These are phyloP conservation scores for Aspergillus egyptiacus DNA, from an alignment of 495 filamentous ascomycete genomes.

Conservation along the genomic window DNA sequence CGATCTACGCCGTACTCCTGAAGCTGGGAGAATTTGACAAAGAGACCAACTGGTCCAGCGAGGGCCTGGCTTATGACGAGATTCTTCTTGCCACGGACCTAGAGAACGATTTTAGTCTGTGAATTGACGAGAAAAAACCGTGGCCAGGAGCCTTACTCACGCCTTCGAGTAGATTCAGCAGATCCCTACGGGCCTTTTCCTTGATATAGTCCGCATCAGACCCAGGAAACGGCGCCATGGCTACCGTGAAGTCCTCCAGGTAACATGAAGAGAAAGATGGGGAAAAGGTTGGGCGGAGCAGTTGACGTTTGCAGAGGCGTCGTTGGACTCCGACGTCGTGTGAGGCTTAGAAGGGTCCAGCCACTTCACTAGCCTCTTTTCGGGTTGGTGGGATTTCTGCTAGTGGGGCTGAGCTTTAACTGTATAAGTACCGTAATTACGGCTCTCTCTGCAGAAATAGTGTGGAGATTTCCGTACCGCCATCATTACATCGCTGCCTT, in stretches of 20 bases:
- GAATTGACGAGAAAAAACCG: background rate
- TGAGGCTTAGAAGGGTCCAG: slow-evolving; percentile 18
- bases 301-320: slow-evolving; percentile 16
- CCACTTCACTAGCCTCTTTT: slow-evolving; percentile 14
- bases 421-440: slow-evolving; percentile 20
- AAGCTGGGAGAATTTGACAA: slow-evolving; percentile 86
- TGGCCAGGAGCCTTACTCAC: slow-evolving; percentile 59
- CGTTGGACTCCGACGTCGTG: slow-evolving; percentile 3
- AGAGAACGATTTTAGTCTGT: slow-evolving; percentile 26
- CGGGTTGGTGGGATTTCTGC: slow-evolving; percentile 15
- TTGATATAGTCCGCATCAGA: slow-evolving; percentile 76
- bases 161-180: slow-evolving; percentile 80
- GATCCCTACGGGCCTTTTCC: slow-evolving; percentile 77
- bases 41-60: slow-evolving; percentile 80
- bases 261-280: slow-evolving; percentile 18
- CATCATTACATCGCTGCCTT: slow-evolving; percentile 13
- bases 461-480: background rate
- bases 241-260: slow-evolving; percentile 21
- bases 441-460: background rate
- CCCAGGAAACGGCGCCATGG: slow-evolving; percentile 61
- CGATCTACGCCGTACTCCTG: slow-evolving; percentile 96
- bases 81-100: slow-evolving; percentile 99
- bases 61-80: slow-evolving; percentile 87
- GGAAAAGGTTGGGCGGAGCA: background rate
- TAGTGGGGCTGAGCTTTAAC: slow-evolving; percentile 3